Conservation (phyloP, 441 rosid species). For the Lepidium campestre region DNA sequence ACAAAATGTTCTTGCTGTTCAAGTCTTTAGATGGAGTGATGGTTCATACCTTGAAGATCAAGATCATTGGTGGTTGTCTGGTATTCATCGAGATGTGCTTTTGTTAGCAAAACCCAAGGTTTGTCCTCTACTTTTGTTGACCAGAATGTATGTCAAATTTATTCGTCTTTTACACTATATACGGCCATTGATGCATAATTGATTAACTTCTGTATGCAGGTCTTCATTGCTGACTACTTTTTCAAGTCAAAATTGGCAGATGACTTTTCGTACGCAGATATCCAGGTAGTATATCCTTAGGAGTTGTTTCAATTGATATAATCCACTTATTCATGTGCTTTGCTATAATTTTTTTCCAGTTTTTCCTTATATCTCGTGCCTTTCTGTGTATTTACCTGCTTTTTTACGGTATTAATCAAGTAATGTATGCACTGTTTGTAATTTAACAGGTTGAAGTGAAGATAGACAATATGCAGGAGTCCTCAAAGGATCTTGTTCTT, state of each 20-base stretch:
- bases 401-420: background rate
- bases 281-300: constrained; percentile 45
- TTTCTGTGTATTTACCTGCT: background rate
- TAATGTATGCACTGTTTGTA: background rate
- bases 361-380: background rate
- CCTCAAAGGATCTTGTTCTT: constrained; percentile 47
- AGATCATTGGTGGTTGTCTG: constrained; percentile 99
- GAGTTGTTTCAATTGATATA: background rate
- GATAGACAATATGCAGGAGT: constrained; percentile 52
- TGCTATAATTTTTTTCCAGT: background rate
- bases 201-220: constrained; percentile 45
- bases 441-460: constrained; percentile 80
- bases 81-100: constrained; percentile 94
- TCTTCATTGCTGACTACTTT: constrained; percentile 84
- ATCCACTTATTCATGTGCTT: constrained; percentile 4
- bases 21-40: constrained; percentile 98
- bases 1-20: constrained; percentile 87
- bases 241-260: constrained; percentile 71
- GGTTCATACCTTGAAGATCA: constrained; percentile 99
- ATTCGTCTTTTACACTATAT: background rate
- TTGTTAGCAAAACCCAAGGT: constrained; percentile 98
- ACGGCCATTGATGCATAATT: background rate
- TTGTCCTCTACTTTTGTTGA: constrained; percentile 6
- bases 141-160: background rate
- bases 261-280: constrained; percentile 62